Evolutionary conservation across 2,329 filamentous ascomycete species (phyloP).

Genomic region (Chaetomium strumarium): DNA sequence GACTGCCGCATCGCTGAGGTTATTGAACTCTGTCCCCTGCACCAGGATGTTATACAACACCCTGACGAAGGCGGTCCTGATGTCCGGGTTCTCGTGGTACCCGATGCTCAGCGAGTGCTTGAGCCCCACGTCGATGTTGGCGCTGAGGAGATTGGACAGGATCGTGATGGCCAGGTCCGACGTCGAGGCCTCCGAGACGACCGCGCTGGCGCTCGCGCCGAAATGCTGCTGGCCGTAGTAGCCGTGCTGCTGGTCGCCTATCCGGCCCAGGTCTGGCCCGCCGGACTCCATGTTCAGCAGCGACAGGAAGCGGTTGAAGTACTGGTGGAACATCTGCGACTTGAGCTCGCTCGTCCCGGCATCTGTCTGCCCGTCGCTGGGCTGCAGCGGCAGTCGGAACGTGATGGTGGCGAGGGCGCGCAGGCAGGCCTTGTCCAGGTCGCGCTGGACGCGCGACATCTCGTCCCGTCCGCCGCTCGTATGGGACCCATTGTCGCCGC

Average conservation of each 20-base stretch:
- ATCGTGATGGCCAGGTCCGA: conserved; percentile 62
- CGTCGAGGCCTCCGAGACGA: conserved; percentile 50
- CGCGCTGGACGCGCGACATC: conserved; percentile 51
- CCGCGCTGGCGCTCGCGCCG: conserved; percentile 30
- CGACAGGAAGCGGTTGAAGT: conserved; percentile 64
- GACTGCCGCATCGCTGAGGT: conserved; percentile 59
- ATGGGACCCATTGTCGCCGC: conserved; percentile 36
- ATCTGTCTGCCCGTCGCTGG: conserved; percentile 59
- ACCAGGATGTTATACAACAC: conserved; percentile 65
- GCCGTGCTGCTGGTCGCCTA: conserved; percentile 7
- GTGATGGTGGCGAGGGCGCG: conserved; percentile 61
- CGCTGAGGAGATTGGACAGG: conserved; percentile 62
- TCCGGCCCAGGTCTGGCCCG: conserved; percentile 35
- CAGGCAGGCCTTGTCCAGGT: conserved; percentile 60
- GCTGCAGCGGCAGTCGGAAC: conserved; percentile 60
- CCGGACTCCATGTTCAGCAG: conserved; percentile 53
- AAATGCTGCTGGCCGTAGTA: conserved; percentile 18
- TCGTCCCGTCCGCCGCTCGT: conserved; percentile 49
- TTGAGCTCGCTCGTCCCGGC: conserved; percentile 63
- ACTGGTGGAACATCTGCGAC: conserved; percentile 65
- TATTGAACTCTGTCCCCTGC: conserved; percentile 67
- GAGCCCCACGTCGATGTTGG: conserved; percentile 65
- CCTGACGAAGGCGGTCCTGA: conserved; percentile 63
- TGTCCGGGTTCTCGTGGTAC: conserved; percentile 64
- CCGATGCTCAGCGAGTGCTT: conserved; percentile 66